Evolutionary conservation across 2,329 filamentous ascomycete species (phyloP), one percentile per base, ranked within the genome.

Genomic region (Pseudomassariella vexata): DNA sequence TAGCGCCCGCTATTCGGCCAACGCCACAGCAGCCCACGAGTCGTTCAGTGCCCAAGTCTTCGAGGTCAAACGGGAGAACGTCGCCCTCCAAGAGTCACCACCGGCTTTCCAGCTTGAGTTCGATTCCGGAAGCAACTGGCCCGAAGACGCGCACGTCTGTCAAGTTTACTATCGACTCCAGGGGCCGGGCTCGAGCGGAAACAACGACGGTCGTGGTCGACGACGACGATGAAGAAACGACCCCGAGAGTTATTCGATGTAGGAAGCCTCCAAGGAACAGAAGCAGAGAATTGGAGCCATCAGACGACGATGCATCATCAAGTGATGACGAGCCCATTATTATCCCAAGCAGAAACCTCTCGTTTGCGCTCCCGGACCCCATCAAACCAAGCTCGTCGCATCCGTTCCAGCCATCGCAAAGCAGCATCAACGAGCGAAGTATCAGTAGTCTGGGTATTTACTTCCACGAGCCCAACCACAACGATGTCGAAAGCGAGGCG

Each of bases 281-380:
- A 18, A 44, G 31, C 17, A 42, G 55, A 30, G 58, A 56, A 23
- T 68, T 62, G 58, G 62, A 64, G 10, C 68, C 66, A 5, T 68
- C 68, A 0, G 66, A 60, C 5, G 60, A 71, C 19, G 68, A 69
- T 28, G 68, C 68, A 3, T 78, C 73, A 2, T 79, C 75, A 0
- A 68, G 68, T 4, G 77, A 82, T 39, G 76, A 81, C 33, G 77
- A 81, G 35, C 74, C 73, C 9, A 80, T 81, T 38, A 66, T 80
- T 30, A 75, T 82, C 23, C 76, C 76, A 19, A 79, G 75, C 49
- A 65, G 75, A 25, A 73, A 66, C 38, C 62, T 63, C 4, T 79
- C 76, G 1, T 80, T 79, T 50, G 69, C 66, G 2, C 53, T 76
- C 6, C 73, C 72, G 0, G 70, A 75, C 33, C 69, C 73, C 6